Conservation (phyloP, 208 protist species). For the Crithidia mellificae region DNA sequence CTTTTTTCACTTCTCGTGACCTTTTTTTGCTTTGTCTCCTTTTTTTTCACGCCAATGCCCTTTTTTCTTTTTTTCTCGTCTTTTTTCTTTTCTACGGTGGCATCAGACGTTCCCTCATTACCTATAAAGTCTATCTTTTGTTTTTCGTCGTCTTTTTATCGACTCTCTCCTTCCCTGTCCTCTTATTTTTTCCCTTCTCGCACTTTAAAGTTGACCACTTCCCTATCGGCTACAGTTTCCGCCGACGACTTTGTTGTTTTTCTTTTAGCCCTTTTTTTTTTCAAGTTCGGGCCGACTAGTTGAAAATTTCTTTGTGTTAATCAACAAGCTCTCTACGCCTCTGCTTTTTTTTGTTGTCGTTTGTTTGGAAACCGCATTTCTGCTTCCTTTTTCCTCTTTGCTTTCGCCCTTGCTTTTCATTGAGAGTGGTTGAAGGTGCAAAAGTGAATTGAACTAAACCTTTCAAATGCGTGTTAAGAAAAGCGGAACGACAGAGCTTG, state of each 20-base stretch:
- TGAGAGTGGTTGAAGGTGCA: neutral
- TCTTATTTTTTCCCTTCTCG: neutral
- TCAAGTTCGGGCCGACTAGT: too few relatives aligned
- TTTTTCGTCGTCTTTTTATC: neutral
- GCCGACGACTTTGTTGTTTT: too few relatives aligned
- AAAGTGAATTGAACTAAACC: too few relatives aligned
- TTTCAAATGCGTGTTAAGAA: too few relatives aligned
- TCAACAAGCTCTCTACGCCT: neutral
- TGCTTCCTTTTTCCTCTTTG: neutral
- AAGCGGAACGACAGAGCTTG: too few relatives aligned
- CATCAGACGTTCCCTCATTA: constrained; percentile 4
- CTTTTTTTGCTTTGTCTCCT: neutral
- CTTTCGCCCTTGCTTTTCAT: neutral
- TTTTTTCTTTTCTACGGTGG: constrained; percentile 14
- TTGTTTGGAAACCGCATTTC: too few relatives aligned
- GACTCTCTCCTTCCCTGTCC: too few relatives aligned
- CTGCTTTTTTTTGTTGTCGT: too few relatives aligned
- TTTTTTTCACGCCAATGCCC: neutral
- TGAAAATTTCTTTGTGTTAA: neutral
- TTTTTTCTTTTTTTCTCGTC: neutral
- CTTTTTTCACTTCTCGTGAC: constrained; percentile 1
- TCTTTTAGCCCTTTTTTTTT: neutral
- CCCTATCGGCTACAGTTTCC: neutral
- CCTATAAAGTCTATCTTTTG: neutral
- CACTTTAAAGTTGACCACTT: neutral